Percentiles rank a stretch among this genome's conserved stretches.
Conservation (phyloP, 83 land plant species). For the Picea abies region DNA sequence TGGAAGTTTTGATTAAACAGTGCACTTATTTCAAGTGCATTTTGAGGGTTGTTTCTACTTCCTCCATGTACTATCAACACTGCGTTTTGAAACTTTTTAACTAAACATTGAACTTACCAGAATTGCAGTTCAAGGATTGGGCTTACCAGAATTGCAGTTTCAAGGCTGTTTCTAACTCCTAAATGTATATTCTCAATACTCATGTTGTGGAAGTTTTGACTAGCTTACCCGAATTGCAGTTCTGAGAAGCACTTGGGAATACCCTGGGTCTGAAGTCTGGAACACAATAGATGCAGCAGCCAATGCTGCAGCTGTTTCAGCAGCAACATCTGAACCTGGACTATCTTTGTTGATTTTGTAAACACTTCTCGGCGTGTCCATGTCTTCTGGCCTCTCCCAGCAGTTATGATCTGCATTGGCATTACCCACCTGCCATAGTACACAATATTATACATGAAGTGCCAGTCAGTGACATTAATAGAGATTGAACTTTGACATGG, state of each 20-base stretch:
- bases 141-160: no score
- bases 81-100: no score
- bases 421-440: conserved; percentile 69
- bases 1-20: no score
- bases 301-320: conserved; percentile 89
- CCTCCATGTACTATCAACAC: no score
- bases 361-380: conserved; percentile 83
- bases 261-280: conserved; percentile 47
- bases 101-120: no score
- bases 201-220: no score
- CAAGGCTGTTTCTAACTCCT: no score
- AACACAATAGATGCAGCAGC: conserved; percentile 92
- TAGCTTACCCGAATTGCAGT: conserved; percentile 35
- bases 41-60: no score
- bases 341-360: conserved; percentile 62
- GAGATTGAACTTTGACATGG: not conserved
- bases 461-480: not conserved
- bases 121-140: no score
- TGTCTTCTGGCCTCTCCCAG: conserved; percentile 97
- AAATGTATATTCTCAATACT: no score
- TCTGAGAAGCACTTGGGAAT: conserved; percentile 50
- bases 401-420: conserved; percentile 70
- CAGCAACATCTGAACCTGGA: conserved; percentile 90
- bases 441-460: not conserved
- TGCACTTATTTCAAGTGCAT: no score